Evolutionary conservation across 2,329 filamentous ascomycete genomes (phyloP).

Genomic region (Diplodia intermedia): DNA sequence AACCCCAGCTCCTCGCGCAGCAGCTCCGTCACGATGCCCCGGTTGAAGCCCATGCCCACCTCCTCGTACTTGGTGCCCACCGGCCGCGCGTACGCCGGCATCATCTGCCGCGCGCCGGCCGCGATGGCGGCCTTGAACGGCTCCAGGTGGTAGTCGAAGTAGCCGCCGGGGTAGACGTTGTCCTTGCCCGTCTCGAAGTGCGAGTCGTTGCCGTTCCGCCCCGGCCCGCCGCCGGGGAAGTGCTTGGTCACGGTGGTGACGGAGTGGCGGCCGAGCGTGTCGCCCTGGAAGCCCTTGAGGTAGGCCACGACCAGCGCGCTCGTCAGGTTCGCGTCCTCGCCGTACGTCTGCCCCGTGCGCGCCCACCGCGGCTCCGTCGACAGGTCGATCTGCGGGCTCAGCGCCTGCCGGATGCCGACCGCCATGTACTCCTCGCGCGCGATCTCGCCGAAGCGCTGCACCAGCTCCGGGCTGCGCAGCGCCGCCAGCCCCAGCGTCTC

Average conservation of each 20-base stretch:
- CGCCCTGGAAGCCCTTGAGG: conserved; percentile 58
- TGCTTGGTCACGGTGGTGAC: conserved; percentile 61
- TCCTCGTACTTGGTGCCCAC: conserved; percentile 56
- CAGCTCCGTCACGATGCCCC: conserved; percentile 58
- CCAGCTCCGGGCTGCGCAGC: conserved; percentile 53
- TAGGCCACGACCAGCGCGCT: conserved; percentile 51
- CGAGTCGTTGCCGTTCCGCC: conserved; percentile 59
- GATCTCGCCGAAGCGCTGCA: conserved; percentile 57
- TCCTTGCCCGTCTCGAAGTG: conserved; percentile 63
- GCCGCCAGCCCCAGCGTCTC: conserved; percentile 60
- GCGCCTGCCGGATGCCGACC: conserved; percentile 54
- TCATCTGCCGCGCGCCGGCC: conserved; percentile 59
- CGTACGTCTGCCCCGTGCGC: conserved; percentile 55
- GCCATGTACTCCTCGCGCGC: conserved; percentile 57
- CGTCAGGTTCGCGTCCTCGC: conserved; percentile 57
- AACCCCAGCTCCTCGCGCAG: conserved; percentile 58
- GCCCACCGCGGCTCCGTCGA: conserved; percentile 61
- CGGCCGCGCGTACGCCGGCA: conserved; percentile 60
- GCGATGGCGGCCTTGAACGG: conserved; percentile 60
- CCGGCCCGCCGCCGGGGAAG: conserved; percentile 60
- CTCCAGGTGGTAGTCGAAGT: conserved; percentile 59
- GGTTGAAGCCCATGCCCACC: conserved; percentile 61
- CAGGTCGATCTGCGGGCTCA: conserved; percentile 61
- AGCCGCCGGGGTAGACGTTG: conserved; percentile 58
- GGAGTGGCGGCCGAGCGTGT: conserved; percentile 52